Percentiles rank a stretch among this genome's conserved stretches.
Conservation (phyloP, 2,329 filamentous ascomycete species). For the Aureobasidium sp. region DNA sequence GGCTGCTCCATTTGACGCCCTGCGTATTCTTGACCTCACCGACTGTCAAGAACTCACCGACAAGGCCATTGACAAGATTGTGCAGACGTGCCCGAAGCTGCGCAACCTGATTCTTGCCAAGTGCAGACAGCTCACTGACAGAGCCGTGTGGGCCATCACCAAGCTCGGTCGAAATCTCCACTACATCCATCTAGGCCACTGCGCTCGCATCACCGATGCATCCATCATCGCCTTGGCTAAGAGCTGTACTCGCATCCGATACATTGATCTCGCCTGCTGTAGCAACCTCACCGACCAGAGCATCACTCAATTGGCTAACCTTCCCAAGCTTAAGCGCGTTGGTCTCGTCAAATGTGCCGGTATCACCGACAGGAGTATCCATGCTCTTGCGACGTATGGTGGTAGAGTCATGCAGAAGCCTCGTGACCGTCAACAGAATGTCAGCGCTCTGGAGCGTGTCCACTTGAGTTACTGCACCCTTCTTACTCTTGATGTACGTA, state of each 20-base stretch:
- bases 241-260: constrained; percentile 84
- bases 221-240: constrained; percentile 79
- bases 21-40: constrained; percentile 89
- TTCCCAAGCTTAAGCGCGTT: constrained; percentile 91
- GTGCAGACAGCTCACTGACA: constrained; percentile 85
- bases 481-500: constrained; percentile 66
- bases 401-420: constrained; percentile 18
- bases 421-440: constrained; percentile 28
- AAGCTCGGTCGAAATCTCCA: constrained; percentile 91
- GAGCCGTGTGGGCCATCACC: constrained; percentile 77
- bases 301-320: constrained; percentile 69
- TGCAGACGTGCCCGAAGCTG: constrained; percentile 74
- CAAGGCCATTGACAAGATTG: constrained; percentile 78
- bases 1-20: constrained; percentile 63
- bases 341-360: constrained; percentile 86
- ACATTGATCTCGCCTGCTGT: constrained; percentile 97
- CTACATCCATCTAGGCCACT: constrained; percentile 93
- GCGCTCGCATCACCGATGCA: constrained; percentile 78
- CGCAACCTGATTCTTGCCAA: constrained; percentile 92
- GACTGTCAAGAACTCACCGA: constrained; percentile 80
- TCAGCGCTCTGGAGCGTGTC: constrained; percentile 76
- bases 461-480: constrained; percentile 92
- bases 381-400: constrained; percentile 59
- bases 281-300: constrained; percentile 78
- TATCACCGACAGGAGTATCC: constrained; percentile 85